Base-by-base conservation (phyloP, 176 grass and related monocot species). In the Triticum monococcum region DNA sequence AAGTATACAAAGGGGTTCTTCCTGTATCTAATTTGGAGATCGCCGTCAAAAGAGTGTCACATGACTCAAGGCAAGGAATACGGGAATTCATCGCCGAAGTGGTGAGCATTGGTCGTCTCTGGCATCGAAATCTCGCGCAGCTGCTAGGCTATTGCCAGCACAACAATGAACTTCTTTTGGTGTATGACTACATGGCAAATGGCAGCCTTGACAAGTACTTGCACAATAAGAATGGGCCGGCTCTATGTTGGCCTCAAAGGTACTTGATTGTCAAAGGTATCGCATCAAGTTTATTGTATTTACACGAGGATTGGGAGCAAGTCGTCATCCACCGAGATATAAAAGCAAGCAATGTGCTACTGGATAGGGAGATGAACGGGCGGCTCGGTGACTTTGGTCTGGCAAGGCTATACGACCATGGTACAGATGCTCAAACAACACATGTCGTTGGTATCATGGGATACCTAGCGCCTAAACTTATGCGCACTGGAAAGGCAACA, bases 301-400 rank as follows among this genome's bases (percentile, higher is more conserved):
- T 89, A 0, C 88, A 89, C 4, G 83, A 89, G 41, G 88, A 52
- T 1, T 90, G 83, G 83, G 83, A 86, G 72, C 32, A 90, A 32
- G 23, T 86, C 0, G 72, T 86, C 18, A 72, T 90, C 10, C 84
- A 90, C 54, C 72, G 89, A 43, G 89, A 90, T 41, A 63, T 91
- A n/a, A 91, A 91, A 17, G 81, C 89, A 4, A 84, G 85, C 85
- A 91, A 91, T 2, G 85, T 91, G 8, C 18, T 91, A 0, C 3
- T 90, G 3, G 84, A 87, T 26, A 3, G 2, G 0, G 37, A 82
- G 2, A 70, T 90, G 79, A 86, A 90, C 0, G 77, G 32, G 0
- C 83, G 73, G 3, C 35, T 90, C 4, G 84, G 79, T 0, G 84
- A 90, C 20, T 90, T 90, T 8, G 84, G 88, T 4, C 7, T 86